phyloP scores from a whole-genome alignment of 441 rosid species.

The Iberis amara region DNA sequence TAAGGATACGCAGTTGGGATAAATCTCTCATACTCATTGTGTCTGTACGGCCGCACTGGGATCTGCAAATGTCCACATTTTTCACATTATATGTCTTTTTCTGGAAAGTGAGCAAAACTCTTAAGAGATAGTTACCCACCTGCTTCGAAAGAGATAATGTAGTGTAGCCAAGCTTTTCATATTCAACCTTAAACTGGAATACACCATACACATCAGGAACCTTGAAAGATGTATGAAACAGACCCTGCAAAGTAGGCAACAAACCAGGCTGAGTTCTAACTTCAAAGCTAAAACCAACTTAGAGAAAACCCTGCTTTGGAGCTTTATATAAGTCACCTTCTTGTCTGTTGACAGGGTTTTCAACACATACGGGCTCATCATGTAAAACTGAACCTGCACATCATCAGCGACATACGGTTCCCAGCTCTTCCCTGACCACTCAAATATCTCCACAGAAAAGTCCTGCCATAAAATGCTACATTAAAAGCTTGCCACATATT shows the following conservation, averaged over 20 bases:
- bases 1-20: constrained; percentile 65
- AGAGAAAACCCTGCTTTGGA: neutral
- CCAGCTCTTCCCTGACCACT: constrained; percentile 85
- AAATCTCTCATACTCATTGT: constrained; percentile 69
- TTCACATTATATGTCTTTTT: neutral
- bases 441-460: constrained; percentile 60
- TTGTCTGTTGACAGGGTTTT: constrained; percentile 62
- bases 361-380: constrained; percentile 89
- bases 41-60: constrained; percentile 70
- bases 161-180: constrained; percentile 62
- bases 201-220: constrained; percentile 77
- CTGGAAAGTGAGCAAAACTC: neutral
- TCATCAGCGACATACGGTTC: constrained; percentile 81
- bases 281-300: constrained; percentile 4
- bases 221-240: constrained; percentile 57
- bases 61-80: constrained; percentile 39
- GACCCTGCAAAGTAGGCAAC: constrained; percentile 41
- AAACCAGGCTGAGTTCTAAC: constrained; percentile 21
- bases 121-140: constrained; percentile 31
- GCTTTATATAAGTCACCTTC: constrained; percentile 38
- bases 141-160: constrained; percentile 64
- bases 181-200: constrained; percentile 73
- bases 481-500: constrained; percentile 17
- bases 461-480: constrained; percentile 33
- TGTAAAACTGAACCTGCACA: constrained; percentile 80